Evolutionary conservation across 257 asterid species (phyloP).

Genomic region (Solanum paucissectum): DNA sequence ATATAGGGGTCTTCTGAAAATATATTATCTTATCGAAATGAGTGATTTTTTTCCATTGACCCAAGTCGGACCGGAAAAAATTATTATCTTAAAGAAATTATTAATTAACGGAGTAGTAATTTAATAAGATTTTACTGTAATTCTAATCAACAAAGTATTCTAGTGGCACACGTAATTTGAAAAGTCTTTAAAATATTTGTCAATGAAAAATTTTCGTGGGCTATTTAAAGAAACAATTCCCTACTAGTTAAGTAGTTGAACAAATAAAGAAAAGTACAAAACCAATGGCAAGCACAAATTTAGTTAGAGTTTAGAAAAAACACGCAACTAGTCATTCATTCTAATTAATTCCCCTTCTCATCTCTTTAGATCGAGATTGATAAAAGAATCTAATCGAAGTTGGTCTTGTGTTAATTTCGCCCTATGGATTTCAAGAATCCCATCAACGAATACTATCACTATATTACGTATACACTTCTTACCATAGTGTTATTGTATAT

Average conservation of each 20-base stretch:
- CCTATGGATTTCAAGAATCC: not conserved
- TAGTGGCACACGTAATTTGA: not conserved
- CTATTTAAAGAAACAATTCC: too few relatives aligned
- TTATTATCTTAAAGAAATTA: too few relatives aligned
- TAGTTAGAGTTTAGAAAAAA: not conserved
- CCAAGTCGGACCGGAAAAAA: too few relatives aligned
- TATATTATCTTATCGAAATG: too few relatives aligned
- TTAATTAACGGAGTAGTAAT: too few relatives aligned
- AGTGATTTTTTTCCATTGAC: too few relatives aligned
- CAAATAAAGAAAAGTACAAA: not conserved
- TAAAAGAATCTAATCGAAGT: not conserved
- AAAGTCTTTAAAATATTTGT: not conserved
- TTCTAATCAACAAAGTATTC: not conserved
- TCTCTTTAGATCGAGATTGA: not conserved
- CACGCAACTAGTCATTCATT: not conserved
- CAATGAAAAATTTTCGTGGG: not conserved
- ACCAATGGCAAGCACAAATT: not conserved
- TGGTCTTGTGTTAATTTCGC: not conserved
- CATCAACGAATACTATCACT: not conserved
- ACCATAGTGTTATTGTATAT: not conserved
- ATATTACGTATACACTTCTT: conserved; percentile 1
- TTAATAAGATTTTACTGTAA: too few relatives aligned
- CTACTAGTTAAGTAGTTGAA: not conserved
- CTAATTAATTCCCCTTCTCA: not conserved
- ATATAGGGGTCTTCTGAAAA: too few relatives aligned